A percentile compares a stretch with the other conserved stretches of the same genome.
These are phyloP conservation scores for Friedmanniomyces endolithicus DNA, from an alignment of 495 filamentous ascomycete genomes.

Conservation along the genomic window DNA sequence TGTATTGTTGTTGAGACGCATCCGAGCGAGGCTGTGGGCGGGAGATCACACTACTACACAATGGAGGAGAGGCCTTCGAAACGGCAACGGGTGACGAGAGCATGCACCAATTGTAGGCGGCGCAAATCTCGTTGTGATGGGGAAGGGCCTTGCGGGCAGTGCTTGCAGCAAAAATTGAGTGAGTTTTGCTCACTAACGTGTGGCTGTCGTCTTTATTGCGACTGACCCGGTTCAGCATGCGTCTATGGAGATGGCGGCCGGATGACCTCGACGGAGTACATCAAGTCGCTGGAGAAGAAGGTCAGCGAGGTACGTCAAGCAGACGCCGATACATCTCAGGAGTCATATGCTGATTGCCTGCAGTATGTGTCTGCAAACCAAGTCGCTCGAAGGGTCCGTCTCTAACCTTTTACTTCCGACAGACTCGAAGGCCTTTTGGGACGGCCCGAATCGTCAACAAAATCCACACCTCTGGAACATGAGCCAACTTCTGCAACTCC, in stretches of 20 bases:
- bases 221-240: neutral
- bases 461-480: neutral
- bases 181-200: neutral
- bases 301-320: neutral
- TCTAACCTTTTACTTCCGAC: neutral
- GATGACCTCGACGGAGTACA: conserved; percentile 14
- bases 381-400: neutral
- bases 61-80: neutral
- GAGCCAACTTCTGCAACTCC: neutral
- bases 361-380: neutral
- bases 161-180: conserved; percentile 6
- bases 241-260: conserved; percentile 10
- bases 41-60: no score
- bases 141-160: conserved; percentile 8
- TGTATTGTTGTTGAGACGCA: no score
- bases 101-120: conserved; percentile 5
- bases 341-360: neutral
- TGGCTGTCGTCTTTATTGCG: neutral
- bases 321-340: neutral
- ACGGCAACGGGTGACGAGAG: neutral
- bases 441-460: neutral
- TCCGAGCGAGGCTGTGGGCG: no score
- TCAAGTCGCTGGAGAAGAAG: conserved; percentile 13
- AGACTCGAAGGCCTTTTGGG: neutral
- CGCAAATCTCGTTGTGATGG: conserved; percentile 12